Evolutionary conservation across 495 filamentous ascomycete genomes (phyloP), one percentile per base, ranked within the genome.

Genomic region (Podospora didyma): DNA sequence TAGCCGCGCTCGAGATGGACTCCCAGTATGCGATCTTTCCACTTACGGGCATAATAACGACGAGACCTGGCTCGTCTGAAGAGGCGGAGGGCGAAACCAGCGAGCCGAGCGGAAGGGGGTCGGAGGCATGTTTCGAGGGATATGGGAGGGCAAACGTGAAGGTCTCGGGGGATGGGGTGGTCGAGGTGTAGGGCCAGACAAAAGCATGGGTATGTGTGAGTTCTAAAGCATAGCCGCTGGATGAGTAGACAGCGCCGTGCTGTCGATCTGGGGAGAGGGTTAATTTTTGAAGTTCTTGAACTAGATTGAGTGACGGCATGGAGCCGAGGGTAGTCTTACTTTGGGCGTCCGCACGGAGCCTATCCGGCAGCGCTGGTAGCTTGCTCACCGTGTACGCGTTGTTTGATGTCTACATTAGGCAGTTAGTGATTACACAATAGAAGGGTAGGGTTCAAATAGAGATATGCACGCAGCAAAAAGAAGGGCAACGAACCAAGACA

Each of bases 21-120:
- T 97, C 95, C 93, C 92, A 99, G 70, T 92, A 99, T 35, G 87
- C 83, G 46, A 97, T 82, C 67, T 85, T 93, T 26, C 94, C 94
- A 34, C 79, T 90, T 17, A 80, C 80, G 1, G 92, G 90, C 72
- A 90, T 86, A 11, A 99, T 77, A 12, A 96, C 76, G 19, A 98
- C 82, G 12, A 97, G 75, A 2, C 92, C 94, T 2, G 93, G 89
- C 44, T 91, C 88, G 16, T 82, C 79, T 21, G 84, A 85, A 22
- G 87, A 82, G 14, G 85, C 83, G 35, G 86, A 88, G 1, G 89
- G 79, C 2, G 82, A 85, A 11, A 97, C 83, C 17, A 99, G 78
- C 46, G 86, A 78, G 34, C 91, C 95, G 17, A 96, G 75, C 2
- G 94, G 92, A 19, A 92, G 77, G 7, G 85, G 78, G 39, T 88